These are phyloP conservation scores for Mycena vulgaris DNA, from an alignment of 768 basidiomycete genomes.

Conservation along the genomic window DNA sequence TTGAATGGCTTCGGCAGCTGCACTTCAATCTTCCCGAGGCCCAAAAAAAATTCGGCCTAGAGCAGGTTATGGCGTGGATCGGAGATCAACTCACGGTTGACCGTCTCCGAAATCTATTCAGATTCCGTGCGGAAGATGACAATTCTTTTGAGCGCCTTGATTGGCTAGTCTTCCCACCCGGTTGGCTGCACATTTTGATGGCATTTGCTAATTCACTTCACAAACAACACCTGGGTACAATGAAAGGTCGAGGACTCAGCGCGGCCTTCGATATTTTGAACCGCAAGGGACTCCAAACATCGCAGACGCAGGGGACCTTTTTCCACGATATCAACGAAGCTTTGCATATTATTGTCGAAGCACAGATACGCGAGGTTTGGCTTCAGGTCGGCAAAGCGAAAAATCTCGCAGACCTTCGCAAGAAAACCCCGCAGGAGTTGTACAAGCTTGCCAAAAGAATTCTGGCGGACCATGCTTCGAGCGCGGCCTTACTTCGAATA, in stretches of 20 bases:
- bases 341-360: slow-evolving; percentile 56
- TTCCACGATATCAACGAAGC: slow-evolving; percentile 54
- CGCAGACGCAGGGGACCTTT: slow-evolving; percentile 49
- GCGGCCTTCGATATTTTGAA: slow-evolving; percentile 50
- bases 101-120: slow-evolving; percentile 54
- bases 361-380: slow-evolving; percentile 55
- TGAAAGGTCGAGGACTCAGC: slow-evolving; percentile 43
- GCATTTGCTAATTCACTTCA: too few species aligned
- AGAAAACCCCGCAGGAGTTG: slow-evolving; percentile 45
- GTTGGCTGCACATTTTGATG: slow-evolving; percentile 61
- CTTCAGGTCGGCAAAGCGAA: slow-evolving; percentile 41
- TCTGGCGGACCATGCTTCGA: slow-evolving; percentile 48
- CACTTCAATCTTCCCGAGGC: slow-evolving; percentile 38
- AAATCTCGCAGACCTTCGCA: slow-evolving; percentile 45
- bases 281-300: slow-evolving; percentile 47
- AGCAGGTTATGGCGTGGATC: too few species aligned
- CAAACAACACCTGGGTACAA: slow-evolving; percentile 57
- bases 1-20: slow-evolving; percentile 51
- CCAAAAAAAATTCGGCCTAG: slow-evolving; percentile 37
- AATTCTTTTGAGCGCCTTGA: too few species aligned
- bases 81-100: slow-evolving; percentile 57
- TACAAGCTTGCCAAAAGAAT: slow-evolving; percentile 44
- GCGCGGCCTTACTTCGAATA: slow-evolving; percentile 43
- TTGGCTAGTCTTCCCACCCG: slow-evolving; percentile 49
- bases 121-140: too few species aligned